Base-by-base conservation (phyloP, 75 land plant genomes). In the Cunninghamia lanceolata region DNA sequence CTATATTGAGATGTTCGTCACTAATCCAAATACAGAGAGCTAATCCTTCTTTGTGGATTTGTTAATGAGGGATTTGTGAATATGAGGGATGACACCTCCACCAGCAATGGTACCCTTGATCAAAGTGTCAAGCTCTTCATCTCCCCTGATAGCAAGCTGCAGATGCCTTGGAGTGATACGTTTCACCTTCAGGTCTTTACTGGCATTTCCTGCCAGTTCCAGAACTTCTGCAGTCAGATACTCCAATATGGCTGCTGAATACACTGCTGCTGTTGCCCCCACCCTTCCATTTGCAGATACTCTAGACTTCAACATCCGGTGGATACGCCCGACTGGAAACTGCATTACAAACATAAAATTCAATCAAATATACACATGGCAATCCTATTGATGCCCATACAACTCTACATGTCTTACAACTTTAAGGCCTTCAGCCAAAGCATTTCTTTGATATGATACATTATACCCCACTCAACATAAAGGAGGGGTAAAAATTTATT, bases 41-140 rank as follows among this genome's bases (percentile, higher is more conserved):
- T 43, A 79, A 40, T 79, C 82, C 28, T 91, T 89, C 63, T 91
- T 92, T 70, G 90, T 43, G 28, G 93, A 87, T 78, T 93, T 93
- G 91, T 93, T 91, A 47, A 93, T 89, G 39, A 93, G 91, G 35
- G 92, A 93, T 76, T 91, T 93, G 91, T 93, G 94, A 45, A 93
- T 93, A 86, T 93, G 93, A 45, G 94, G 94, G 50, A 93, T 91
- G 39, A 93, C 94, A 75, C 94, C 94, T 11, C 93, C 94, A 63
- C 93, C 91, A 59, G 91, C 91, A 70, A 90, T 90, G 17, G 91
- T 90, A 7, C 91, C 91, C 82, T 90, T 90, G 36, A 93, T 89
- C 35, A 93, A 88, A 6, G 91, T 91, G 83, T 91, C 93, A 16
- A 93, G 93, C 88, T 93, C 94, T 85, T 93, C 94, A 84, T 93